Percentiles rank a stretch among this genome's conserved stretches.
phyloP scores from a whole-genome alignment of 2,329 filamentous ascomycete genomes.

The Rosellinia necatrix region DNA sequence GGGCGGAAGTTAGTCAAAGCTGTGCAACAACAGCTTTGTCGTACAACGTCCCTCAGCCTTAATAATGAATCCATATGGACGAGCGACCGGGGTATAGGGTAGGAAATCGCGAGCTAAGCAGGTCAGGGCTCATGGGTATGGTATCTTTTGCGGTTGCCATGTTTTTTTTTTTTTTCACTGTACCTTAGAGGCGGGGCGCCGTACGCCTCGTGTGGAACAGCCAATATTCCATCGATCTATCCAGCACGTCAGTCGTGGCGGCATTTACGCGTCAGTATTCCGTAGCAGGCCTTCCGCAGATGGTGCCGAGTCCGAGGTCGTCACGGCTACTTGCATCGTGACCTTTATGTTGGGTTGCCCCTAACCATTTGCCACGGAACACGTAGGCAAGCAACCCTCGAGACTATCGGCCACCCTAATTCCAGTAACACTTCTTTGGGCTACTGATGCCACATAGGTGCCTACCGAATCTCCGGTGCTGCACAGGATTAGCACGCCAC shows the following conservation, averaged over 20 bases:
- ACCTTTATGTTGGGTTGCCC: conserved; percentile 15
- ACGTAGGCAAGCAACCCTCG: too few species aligned
- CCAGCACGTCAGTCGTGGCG: not conserved
- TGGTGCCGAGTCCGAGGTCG: conserved; percentile 16
- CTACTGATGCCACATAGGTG: too few species aligned
- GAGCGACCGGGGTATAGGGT: not conserved
- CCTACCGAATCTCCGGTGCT: too few species aligned
- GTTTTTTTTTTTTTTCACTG: conserved; percentile 1
- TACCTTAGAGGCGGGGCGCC: not conserved
- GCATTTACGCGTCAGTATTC: conserved; percentile 6
- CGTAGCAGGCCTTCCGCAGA: conserved; percentile 12
- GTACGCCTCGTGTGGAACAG: too few species aligned
- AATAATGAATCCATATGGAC: not conserved
- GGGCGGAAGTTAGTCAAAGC: conserved; percentile 9
- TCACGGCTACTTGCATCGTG: conserved; percentile 24
- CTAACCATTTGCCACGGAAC: conserved; percentile 18
- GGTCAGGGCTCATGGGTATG: not conserved
- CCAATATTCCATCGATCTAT: not conserved
- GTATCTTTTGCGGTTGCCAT: not conserved
- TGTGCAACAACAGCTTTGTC: conserved; percentile 20
- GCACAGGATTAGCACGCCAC: too few species aligned
- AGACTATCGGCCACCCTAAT: too few species aligned
- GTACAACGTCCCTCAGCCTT: conserved; percentile 11
- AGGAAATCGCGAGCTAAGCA: conserved; percentile 9
- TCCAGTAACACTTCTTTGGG: too few species aligned